phyloP scores from a whole-genome alignment of 202 grass and related monocot genomes.

The Saccharum hybrid region DNA sequence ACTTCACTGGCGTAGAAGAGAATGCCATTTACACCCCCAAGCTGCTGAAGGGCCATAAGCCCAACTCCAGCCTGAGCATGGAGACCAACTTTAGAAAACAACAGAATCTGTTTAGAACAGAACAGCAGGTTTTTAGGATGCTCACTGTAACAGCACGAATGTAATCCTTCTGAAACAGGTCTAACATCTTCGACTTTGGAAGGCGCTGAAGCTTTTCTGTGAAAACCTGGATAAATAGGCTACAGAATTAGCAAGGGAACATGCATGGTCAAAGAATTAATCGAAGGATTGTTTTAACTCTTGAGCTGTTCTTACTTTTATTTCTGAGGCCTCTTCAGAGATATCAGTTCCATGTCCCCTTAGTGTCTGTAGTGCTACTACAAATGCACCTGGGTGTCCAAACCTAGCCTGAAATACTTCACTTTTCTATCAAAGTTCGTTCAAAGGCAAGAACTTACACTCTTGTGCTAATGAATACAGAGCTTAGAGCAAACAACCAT shows the following conservation, averaged over 20 bases:
- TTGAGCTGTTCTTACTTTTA: conserved; percentile 50
- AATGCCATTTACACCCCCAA: conserved; percentile 87
- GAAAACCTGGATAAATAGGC: conserved; percentile 58
- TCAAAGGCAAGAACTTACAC: not conserved
- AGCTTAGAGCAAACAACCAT: not conserved
- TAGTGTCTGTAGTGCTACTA: conserved; percentile 58
- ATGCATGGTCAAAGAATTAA: not conserved
- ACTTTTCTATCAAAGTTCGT: not conserved
- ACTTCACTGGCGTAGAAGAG: conserved; percentile 82
- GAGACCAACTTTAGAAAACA: conserved; percentile 9
- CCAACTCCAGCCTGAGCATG: conserved; percentile 67
- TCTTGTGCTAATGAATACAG: not conserved
- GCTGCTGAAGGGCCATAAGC: conserved; percentile 83
- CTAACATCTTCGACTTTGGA: conserved; percentile 59
- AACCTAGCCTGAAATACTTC: conserved; percentile 55
- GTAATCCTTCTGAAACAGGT: conserved; percentile 78
- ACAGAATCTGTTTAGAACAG: not conserved
- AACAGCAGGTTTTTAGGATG: conserved; percentile 9
- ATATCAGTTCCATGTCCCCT: conserved; percentile 63
- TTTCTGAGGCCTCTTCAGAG: conserved; percentile 72
- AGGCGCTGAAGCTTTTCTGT: conserved; percentile 55
- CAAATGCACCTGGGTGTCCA: conserved; percentile 49
- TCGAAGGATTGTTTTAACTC: not conserved
- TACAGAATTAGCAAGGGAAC: not conserved
- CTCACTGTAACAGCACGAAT: conserved; percentile 65